Base-by-base conservation (phyloP, 1,284 basidiomycete genomes). In the Cutaneotrichosporon daszewskae region DNA sequence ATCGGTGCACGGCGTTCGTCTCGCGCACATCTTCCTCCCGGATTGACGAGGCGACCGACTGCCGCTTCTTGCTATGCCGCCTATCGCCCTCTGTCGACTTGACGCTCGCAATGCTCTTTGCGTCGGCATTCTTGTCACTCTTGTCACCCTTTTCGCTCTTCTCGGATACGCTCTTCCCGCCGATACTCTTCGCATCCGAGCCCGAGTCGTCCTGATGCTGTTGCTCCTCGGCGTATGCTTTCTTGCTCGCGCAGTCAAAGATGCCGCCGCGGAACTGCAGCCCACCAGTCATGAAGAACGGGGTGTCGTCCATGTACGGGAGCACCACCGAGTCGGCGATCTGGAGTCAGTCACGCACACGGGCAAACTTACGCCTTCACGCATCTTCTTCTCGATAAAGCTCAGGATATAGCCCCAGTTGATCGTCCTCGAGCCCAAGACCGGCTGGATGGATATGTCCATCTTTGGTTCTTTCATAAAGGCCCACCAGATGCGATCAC, bases 281-380 rank as follows among this genome's bases (percentile, higher is more conserved):
- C 5, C 71, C 62, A 1, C 71, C 65, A 32, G 85, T 92, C 66
- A 94, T 85, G 66, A 95, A 97, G 78, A 92, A 97, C 3, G 91
- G 78, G 47, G 96, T 83, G 61, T 97, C 94, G 68, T 98, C 94
- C 88, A 96, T 94, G 71, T 96, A 89, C 8, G 95, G 95, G 58
- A 94, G 72, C 10, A 98, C 92, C 22, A 98, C 79, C 0, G 89
- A 92, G 60, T 98, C 94, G 57, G 81, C 78, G 38, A 96, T 85
- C 89, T 94, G 59, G 5, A n/a, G 25, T 43, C 13, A 41, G 40
- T 32, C 24, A 31, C 12, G 27, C 10, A 13, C 29, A 18, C 14
- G 47, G 26, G 32, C 19, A n/a, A 41, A 79, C 87, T 74, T 64
- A 92, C 89, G 50, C 89, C 84, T 66, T 95, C 87, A 64, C 85